Percentiles rank a stretch among this genome's conserved stretches.
These are phyloP conservation scores for Chlamydomonas sp. DNA, from an alignment of 139 green algal species.

Conservation along the genomic window DNA sequence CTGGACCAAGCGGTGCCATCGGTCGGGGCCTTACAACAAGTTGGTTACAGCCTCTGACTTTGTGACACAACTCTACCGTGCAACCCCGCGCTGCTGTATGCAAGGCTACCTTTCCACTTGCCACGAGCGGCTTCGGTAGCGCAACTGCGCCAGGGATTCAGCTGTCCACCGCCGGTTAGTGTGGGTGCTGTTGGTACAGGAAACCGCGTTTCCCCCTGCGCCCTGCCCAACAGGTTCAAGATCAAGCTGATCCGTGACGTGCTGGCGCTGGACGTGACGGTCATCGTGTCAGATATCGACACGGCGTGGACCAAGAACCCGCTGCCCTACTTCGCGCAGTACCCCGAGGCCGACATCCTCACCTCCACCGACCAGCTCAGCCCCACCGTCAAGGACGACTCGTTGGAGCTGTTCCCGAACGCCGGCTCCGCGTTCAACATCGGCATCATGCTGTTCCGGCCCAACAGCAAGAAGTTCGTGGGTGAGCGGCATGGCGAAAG, in stretches of 20 bases:
- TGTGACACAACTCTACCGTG: too few species aligned
- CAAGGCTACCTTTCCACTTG: too few species aligned
- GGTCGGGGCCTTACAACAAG: too few species aligned
- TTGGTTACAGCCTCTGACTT: too few species aligned
- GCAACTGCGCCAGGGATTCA: too few species aligned
- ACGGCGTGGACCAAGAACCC: conserved; percentile 87
- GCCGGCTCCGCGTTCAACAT: conserved; percentile 88
- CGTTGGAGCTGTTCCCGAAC: conserved; percentile 64
- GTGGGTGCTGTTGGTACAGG: too few species aligned
- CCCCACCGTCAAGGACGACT: conserved; percentile 38
- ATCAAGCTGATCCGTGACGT: conserved; percentile 47
- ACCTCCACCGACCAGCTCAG: conserved; percentile 86
- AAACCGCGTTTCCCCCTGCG: too few species aligned
- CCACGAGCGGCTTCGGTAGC: too few species aligned
- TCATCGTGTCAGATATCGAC: conserved; percentile 91
- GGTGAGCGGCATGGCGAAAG: conserved; percentile 11
- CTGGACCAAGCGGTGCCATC: too few species aligned
- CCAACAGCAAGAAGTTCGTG: conserved; percentile 50
- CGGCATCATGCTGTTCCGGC: conserved; percentile 89
- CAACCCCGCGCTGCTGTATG: too few species aligned
- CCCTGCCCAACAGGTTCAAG: conserved; percentile 21
- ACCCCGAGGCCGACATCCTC: conserved; percentile 85
- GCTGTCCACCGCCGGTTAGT: too few species aligned
- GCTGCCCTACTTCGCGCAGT: conserved; percentile 78
- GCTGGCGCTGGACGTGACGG: conserved; percentile 40